Evolutionary conservation across 2,329 filamentous ascomycete genomes (phyloP).

Genomic region (Delphinella strobiligena): DNA sequence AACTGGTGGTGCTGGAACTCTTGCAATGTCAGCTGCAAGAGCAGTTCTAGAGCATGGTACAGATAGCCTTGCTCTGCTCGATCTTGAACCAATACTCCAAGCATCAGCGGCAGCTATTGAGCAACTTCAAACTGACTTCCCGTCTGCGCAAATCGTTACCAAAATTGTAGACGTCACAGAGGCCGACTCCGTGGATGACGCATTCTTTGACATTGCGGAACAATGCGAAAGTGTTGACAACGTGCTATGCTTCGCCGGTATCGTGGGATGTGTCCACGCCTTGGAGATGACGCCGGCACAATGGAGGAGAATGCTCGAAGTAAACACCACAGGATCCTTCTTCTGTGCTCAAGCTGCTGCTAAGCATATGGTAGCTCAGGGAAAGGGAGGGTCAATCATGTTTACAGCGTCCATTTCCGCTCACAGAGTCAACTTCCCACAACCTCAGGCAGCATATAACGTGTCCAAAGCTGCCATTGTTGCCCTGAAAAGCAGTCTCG

Average conservation of each 20-base stretch:
- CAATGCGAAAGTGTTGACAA: constrained; percentile 42
- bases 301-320: constrained; percentile 53
- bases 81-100: constrained; percentile 36
- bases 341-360: constrained; percentile 56
- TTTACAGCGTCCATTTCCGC: constrained; percentile 58
- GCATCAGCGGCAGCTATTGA: constrained; percentile 31
- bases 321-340: constrained; percentile 62
- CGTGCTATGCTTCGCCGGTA: constrained; percentile 54
- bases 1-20: constrained; percentile 54
- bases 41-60: constrained; percentile 60
- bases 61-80: constrained; percentile 47
- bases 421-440: constrained; percentile 58
- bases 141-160: constrained; percentile 37
- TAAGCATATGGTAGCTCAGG: constrained; percentile 40
- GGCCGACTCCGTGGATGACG: constrained; percentile 32
- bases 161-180: constrained; percentile 49
- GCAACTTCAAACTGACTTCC: constrained; percentile 42
- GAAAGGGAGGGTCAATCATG: constrained; percentile 48
- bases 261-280: constrained; percentile 51
- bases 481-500: constrained; percentile 51
- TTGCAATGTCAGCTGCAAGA: constrained; percentile 45
- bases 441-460: constrained; percentile 50
- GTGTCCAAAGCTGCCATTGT: constrained; percentile 57
- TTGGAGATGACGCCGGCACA: constrained; percentile 46
- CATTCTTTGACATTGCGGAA: constrained; percentile 28